Conservation (phyloP, 1,284 basidiomycete species). For the Hortiboletus rubellus region DNA sequence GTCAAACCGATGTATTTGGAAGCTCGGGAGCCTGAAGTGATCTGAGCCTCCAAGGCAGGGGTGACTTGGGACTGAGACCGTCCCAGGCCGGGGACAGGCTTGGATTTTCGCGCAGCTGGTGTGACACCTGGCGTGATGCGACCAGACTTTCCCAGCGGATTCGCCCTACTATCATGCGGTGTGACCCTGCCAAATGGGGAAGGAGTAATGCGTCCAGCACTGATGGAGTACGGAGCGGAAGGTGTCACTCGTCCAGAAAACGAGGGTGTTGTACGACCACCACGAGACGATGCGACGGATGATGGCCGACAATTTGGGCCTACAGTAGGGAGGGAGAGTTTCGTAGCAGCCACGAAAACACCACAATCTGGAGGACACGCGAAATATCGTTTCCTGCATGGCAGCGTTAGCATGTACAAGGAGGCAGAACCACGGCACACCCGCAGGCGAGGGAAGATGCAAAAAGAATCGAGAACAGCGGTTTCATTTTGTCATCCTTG, state of each 20-base stretch:
- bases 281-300: slow-evolving; percentile 76
- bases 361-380: slow-evolving; percentile 83
- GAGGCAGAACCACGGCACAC: background rate
- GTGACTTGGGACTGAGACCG: slow-evolving; percentile 32
- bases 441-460: background rate
- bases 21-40: slow-evolving; percentile 81
- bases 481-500: background rate
- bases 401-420: slow-evolving; percentile 9
- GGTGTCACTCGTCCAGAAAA: slow-evolving; percentile 46
- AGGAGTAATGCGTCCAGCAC: slow-evolving; percentile 48
- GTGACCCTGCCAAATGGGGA: slow-evolving; percentile 43
- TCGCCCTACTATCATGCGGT: slow-evolving; percentile 32
- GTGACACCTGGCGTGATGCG: slow-evolving; percentile 44
- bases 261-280: slow-evolving; percentile 57
- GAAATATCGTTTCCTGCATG: slow-evolving; percentile 79
- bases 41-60: slow-evolving; percentile 43
- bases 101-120: slow-evolving; percentile 36
- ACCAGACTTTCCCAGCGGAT: slow-evolving; percentile 32
- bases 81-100: slow-evolving; percentile 24
- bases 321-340: slow-evolving; percentile 78
- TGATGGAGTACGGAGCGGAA: slow-evolving; percentile 42
- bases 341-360: slow-evolving; percentile 83
- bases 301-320: slow-evolving; percentile 62
- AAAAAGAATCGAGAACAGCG: background rate
- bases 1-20: slow-evolving; percentile 83